Conservation (phyloP, 139 green algal genomes). For the Eudorina sp. region DNA sequence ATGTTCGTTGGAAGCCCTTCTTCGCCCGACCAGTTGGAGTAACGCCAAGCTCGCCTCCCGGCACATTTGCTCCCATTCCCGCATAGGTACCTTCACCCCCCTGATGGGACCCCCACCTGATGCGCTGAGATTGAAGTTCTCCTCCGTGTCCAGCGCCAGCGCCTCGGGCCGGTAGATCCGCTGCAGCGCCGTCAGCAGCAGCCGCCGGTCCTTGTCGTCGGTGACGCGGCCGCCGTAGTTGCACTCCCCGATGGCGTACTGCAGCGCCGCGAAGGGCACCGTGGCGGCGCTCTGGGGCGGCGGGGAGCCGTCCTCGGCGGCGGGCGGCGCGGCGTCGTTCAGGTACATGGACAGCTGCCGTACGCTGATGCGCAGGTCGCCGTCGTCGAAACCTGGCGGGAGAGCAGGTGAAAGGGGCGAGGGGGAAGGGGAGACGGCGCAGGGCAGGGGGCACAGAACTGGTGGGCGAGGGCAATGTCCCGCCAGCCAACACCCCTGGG, state of each 20-base stretch:
- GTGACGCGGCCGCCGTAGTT: slow-evolving; percentile 85
- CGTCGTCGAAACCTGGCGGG: slow-evolving; percentile 76
- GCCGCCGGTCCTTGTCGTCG: slow-evolving; percentile 83
- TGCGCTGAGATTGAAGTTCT: slow-evolving; percentile 48
- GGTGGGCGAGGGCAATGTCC: background rate
- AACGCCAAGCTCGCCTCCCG: too few species aligned
- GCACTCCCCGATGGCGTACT: slow-evolving; percentile 78
- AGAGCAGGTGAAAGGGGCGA: background rate
- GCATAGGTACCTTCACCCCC: too few species aligned
- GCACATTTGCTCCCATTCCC: too few species aligned
- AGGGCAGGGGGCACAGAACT: background rate
- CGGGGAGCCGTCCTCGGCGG: background rate
- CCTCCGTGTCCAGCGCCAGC: slow-evolving; percentile 38
- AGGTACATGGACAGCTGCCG: slow-evolving; percentile 84
- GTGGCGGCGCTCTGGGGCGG: background rate
- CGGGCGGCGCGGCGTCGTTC: slow-evolving; percentile 56
- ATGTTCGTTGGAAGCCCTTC: too few species aligned
- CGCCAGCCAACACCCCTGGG: too few species aligned
- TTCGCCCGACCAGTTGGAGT: too few species aligned
- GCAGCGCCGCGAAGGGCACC: slow-evolving; percentile 70
- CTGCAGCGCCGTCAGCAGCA: slow-evolving; percentile 77
- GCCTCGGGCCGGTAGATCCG: slow-evolving; percentile 70
- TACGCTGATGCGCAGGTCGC: slow-evolving; percentile 79
- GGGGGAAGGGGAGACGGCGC: background rate
- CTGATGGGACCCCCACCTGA: slow-evolving; percentile 41